These are phyloP conservation scores for Chloromonas sp. DNA, from an alignment of 163 green algal genomes.

Conservation along the genomic window DNA sequence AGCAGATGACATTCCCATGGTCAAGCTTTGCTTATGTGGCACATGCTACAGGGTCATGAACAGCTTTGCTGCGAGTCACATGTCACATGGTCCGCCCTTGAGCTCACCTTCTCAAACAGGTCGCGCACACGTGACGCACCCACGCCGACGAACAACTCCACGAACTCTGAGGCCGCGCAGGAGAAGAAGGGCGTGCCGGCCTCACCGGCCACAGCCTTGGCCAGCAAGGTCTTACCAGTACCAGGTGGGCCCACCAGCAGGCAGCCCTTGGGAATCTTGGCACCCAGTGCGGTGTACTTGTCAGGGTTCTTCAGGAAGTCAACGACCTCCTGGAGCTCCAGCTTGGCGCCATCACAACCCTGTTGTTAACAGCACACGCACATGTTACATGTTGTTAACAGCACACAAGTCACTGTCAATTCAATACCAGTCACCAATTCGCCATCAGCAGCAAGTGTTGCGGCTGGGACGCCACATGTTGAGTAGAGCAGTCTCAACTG, in stretches of 20 bases:
- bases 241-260: slow-evolving; percentile 76
- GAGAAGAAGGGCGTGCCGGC: slow-evolving; percentile 96
- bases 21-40: not conserved
- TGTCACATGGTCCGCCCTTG: too few species aligned
- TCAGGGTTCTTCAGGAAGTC: slow-evolving; percentile 96
- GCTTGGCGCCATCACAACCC: slow-evolving; percentile 85
- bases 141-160: slow-evolving; percentile 98
- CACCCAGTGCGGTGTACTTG: slow-evolving; percentile 92
- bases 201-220: slow-evolving; percentile 95
- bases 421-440: too few species aligned
- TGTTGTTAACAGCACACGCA: slow-evolving; percentile 18
- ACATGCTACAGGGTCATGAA: not conserved
- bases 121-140: slow-evolving; percentile 92
- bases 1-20: too few species aligned
- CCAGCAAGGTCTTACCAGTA: slow-evolving; percentile 90
- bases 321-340: slow-evolving; percentile 88
- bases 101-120: slow-evolving; percentile 88
- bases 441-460: too few species aligned
- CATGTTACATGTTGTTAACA: not conserved
- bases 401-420: too few species aligned
- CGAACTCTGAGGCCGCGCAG: slow-evolving; percentile 95
- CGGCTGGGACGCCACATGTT: too few species aligned
- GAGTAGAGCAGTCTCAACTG: too few species aligned
- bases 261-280: slow-evolving; percentile 93
- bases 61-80: not conserved